Base-by-base conservation (phyloP, 306 rosid genomes). In the Quercus aquifolioides region DNA sequence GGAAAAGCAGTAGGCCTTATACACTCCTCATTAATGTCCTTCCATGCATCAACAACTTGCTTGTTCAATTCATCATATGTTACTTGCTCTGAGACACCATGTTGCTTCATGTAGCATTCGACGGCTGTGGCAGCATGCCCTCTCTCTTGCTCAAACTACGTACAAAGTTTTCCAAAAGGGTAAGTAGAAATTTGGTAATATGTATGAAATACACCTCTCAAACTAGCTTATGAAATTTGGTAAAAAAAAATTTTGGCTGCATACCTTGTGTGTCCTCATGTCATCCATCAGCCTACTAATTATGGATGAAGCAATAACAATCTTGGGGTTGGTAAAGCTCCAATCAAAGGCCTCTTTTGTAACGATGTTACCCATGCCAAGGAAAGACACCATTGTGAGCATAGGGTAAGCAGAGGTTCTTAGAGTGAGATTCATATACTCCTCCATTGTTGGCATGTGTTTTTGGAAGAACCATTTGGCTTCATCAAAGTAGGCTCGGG, bases 81-180 rank as follows among this genome's bases (percentile, higher is more conserved):
- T 15, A 86, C 80, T 52, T 76, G 80, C 6, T 79, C 60, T 1
- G 78, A 19, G 6, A 23, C 60, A 1, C 51, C 71, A 51, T 79
- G 23, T 25, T 87, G 81, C 18, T 71, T 78, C 83, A 88, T 84
- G 79, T 81, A 90, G 52, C 94, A 86, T 62, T 90, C 90, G 0
- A 88, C 67, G 0, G 78, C 79, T 0, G 83, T 78, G 0, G 78
- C 81, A 28, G 75, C 74, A 13, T 90, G 89, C 18, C 67, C 84
- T 57, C 91, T 60, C 41, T 84, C 49, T 63, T 82, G 79, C 57
- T 85, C 92, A 73, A 83, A 77, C 86, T 82, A 21, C 9, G 4
- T 21, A 25, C 54, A 49, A 12, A 38, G 46, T 12, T 49, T 49
- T 49, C 26, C 18, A 21, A 38, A 19, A 33, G 1, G 26, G 5